Evolutionary conservation across 805 yeast genomes (phyloP).

Genomic region (Wickerhamiella sorbophila): DNA sequence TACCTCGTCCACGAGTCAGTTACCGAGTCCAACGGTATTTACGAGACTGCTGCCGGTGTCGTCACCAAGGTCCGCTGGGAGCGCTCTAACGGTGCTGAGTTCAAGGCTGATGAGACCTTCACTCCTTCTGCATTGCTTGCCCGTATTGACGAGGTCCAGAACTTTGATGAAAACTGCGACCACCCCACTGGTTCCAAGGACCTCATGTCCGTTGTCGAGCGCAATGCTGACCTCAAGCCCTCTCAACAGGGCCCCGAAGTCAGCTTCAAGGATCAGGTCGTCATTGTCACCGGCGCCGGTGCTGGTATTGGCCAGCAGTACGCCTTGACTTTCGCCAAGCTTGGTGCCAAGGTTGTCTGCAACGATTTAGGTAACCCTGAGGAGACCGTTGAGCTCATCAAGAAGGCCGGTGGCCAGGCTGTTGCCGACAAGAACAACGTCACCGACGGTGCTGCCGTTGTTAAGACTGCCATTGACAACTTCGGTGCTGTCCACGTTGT

Average conservation of each 20-base stretch:
- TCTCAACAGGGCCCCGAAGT: slow-evolving; percentile 46
- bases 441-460: slow-evolving; percentile 60
- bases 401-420: slow-evolving; percentile 59
- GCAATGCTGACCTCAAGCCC: slow-evolving; percentile 34
- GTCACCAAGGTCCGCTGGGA: slow-evolving; percentile 91
- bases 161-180: slow-evolving; percentile 41
- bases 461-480: slow-evolving; percentile 57
- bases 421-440: slow-evolving; percentile 76
- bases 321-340: slow-evolving; percentile 69
- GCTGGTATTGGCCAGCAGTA: slow-evolving; percentile 88
- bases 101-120: slow-evolving; percentile 61
- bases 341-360: slow-evolving; percentile 90
- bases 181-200: slow-evolving; percentile 65
- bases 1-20: slow-evolving; percentile 57
- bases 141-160: slow-evolving; percentile 47
- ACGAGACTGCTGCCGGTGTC: slow-evolving; percentile 90
- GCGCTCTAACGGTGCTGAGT: slow-evolving; percentile 71
- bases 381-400: slow-evolving; percentile 61
- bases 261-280: slow-evolving; percentile 69
- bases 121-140: slow-evolving; percentile 75
- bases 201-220: slow-evolving; percentile 45
- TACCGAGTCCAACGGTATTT: slow-evolving; percentile 57
- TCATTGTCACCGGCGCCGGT: slow-evolving; percentile 88
- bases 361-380: slow-evolving; percentile 73
- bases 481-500: slow-evolving; percentile 79